Percentiles rank a stretch among this genome's conserved stretches.
These are phyloP conservation scores for Xanthoconium separans DNA, from an alignment of 1,284 basidiomycete genomes.

Conservation along the genomic window DNA sequence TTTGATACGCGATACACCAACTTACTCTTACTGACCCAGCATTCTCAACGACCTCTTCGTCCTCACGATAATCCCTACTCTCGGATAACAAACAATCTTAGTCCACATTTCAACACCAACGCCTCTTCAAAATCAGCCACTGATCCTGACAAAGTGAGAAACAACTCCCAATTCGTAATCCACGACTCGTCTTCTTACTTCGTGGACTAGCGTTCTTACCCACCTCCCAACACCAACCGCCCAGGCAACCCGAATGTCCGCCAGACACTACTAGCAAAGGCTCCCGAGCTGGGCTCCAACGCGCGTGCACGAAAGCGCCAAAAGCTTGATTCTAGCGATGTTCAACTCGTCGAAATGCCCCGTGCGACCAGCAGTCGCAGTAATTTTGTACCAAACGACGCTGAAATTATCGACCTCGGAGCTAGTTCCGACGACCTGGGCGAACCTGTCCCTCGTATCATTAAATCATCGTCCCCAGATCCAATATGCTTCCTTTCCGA, in stretches of 20 bases:
- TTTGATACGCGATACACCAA: neutral
- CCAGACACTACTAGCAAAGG: slow-evolving; percentile 23
- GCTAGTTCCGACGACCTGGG: slow-evolving; percentile 27
- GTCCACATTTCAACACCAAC: neutral
- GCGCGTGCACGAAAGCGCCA: slow-evolving; percentile 23
- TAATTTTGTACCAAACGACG: slow-evolving; percentile 10
- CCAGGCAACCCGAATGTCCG: slow-evolving; percentile 27
- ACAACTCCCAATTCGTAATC: too few species aligned
- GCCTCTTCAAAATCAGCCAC: too few species aligned
- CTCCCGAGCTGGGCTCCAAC: neutral
- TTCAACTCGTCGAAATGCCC: slow-evolving; percentile 19
- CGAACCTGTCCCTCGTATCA: slow-evolving; percentile 11
- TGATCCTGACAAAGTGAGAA: too few species aligned
- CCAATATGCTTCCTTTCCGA: slow-evolving; percentile 5
- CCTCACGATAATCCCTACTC: slow-evolving; percentile 24
- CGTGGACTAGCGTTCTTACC: too few species aligned
- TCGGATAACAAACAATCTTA: slow-evolving; percentile 5
- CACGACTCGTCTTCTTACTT: too few species aligned
- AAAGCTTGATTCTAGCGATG: slow-evolving; percentile 28
- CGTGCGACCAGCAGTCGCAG: neutral
- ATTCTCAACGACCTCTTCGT: neutral
- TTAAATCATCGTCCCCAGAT: slow-evolving; percentile 27
- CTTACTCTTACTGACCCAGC: neutral
- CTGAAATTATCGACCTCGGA: slow-evolving; percentile 22
- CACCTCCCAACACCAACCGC: neutral